phyloP scores from a whole-genome alignment of 2,329 filamentous ascomycete genomes.

The Mycocentrospora acerina region DNA sequence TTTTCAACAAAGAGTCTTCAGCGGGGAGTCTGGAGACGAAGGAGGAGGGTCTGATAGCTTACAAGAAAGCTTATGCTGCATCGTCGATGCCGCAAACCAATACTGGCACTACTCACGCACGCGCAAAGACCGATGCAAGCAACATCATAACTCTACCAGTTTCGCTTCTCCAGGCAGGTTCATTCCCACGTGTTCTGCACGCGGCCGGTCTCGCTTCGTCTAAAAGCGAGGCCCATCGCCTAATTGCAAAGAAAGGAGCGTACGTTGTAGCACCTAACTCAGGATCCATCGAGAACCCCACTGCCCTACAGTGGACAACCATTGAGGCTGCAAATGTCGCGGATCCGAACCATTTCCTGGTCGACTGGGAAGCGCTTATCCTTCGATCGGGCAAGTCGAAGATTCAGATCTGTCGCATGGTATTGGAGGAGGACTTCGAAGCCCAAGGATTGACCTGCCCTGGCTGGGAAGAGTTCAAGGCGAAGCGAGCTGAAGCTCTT shows the following conservation, averaged over 20 bases:
- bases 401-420: slow-evolving; percentile 57
- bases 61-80: slow-evolving; percentile 31
- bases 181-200: slow-evolving; percentile 61
- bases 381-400: slow-evolving; percentile 62
- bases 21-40: slow-evolving; percentile 6
- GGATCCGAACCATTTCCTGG: slow-evolving; percentile 60
- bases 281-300: slow-evolving; percentile 43
- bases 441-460: slow-evolving; percentile 49
- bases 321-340: slow-evolving; percentile 62
- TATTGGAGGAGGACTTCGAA: slow-evolving; percentile 57
- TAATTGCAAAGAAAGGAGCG: slow-evolving; percentile 57
- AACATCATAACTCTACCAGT: slow-evolving; percentile 61
- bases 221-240: slow-evolving; percentile 59
- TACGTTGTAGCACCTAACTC: slow-evolving; percentile 55
- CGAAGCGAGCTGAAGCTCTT: neutral
- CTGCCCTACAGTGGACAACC: slow-evolving; percentile 61
- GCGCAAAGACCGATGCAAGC: slow-evolving; percentile 50
- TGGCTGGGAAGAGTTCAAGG: slow-evolving; percentile 49
- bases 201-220: slow-evolving; percentile 62
- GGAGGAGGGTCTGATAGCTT: slow-evolving; percentile 17
- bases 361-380: slow-evolving; percentile 59
- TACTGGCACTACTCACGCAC: slow-evolving; percentile 10
- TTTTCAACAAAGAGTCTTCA: slow-evolving; percentile 3
- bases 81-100: slow-evolving; percentile 14
- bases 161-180: slow-evolving; percentile 56